Percentiles rank a stretch among this genome's conserved stretches.
phyloP scores from a whole-genome alignment of 371 early-diverging fungal genomes.

The Saksenaea oblongispora region DNA sequence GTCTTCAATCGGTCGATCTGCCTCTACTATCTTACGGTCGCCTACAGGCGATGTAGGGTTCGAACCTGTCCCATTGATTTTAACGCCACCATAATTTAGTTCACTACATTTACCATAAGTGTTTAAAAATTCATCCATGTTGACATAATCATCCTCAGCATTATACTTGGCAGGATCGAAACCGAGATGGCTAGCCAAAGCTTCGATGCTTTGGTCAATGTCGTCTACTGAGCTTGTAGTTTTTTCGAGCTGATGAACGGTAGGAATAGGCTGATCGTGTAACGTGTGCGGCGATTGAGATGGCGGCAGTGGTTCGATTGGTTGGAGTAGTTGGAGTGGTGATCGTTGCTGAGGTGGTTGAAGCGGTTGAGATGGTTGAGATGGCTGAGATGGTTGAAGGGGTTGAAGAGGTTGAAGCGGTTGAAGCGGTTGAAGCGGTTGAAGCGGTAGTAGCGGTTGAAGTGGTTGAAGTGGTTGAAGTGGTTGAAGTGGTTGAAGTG shows the following conservation, averaged over 20 bases:
- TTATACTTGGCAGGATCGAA: constrained; percentile 15
- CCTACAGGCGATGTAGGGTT: not conserved
- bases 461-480: too few species aligned
- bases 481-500: too few species aligned
- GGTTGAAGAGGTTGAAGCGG: too few species aligned
- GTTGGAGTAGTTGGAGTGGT: too few species aligned
- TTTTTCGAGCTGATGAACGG: not conserved
- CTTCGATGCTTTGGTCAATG: constrained; percentile 17
- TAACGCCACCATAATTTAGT: not conserved
- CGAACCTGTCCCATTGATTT: not conserved
- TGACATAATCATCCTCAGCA: constrained; percentile 3
- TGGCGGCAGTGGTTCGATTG: too few species aligned
- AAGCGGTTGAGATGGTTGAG: too few species aligned
- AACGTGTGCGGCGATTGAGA: too few species aligned
- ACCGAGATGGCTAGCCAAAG: constrained; percentile 17
- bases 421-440: too few species aligned
- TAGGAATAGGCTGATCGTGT: not conserved
- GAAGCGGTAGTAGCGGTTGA: too few species aligned
- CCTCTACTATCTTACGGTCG: not conserved
- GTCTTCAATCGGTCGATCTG: not conserved
- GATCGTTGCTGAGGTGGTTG: too few species aligned
- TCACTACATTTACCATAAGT: not conserved
- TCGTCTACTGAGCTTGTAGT: constrained; percentile 15
- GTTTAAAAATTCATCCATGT: constrained; percentile 23
- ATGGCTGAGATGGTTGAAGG: too few species aligned